A percentile compares a stretch with the other conserved stretches of the same genome.
Evolutionary conservation across 2,329 filamentous ascomycete species (phyloP).

Genomic region (Coleophoma eucalyptorum): DNA sequence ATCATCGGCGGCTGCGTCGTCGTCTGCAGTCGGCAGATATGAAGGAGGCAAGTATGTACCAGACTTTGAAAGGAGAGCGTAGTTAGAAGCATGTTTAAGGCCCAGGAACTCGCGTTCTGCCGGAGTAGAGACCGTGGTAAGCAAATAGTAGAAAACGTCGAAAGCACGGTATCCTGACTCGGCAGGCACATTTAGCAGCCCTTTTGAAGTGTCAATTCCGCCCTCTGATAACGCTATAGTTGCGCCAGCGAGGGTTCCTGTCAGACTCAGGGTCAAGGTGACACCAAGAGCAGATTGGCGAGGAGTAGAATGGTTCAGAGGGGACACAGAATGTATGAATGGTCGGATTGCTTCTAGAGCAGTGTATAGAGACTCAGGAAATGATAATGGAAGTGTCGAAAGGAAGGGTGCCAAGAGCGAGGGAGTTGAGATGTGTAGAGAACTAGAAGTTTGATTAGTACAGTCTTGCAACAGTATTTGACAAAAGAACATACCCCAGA

Average conservation of each 20-base stretch:
- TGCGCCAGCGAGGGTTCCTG: conserved; percentile 74
- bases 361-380: conserved; percentile 72
- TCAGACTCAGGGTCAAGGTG: conserved; percentile 75
- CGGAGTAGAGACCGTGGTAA: conserved; percentile 85
- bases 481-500: conserved; percentile 60
- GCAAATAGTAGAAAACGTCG: conserved; percentile 95
- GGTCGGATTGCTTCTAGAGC: conserved; percentile 79
- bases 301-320: conserved; percentile 80
- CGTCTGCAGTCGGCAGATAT: conserved; percentile 89
- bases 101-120: conserved; percentile 86
- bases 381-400: conserved; percentile 71
- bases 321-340: conserved; percentile 83
- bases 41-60: conserved; percentile 81
- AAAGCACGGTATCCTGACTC: conserved; percentile 87
- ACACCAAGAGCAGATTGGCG: conserved; percentile 79
- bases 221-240: conserved; percentile 77
- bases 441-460: conserved; percentile 45
- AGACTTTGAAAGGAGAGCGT: conserved; percentile 75
- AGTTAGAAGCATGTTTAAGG: conserved; percentile 72
- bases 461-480: neutral
- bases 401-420: conserved; percentile 82
- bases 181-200: conserved; percentile 74
- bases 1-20: conserved; percentile 89
- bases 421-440: conserved; percentile 83
- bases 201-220: conserved; percentile 79